phyloP scores from a whole-genome alignment of 306 rosid species.

The Cercis canadensis region DNA sequence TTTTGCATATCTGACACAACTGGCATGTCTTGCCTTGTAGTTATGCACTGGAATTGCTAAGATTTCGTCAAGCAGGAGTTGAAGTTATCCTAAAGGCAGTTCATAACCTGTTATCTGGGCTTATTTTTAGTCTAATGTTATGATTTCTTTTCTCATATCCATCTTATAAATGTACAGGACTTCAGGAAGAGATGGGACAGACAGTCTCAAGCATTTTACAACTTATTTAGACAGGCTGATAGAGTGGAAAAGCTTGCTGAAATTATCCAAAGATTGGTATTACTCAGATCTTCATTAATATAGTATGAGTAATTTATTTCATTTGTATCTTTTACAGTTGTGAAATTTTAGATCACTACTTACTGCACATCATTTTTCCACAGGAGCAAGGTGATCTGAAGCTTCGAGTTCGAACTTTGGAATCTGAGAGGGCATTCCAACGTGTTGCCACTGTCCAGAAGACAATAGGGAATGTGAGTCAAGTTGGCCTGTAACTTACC shows the following conservation, averaged over 20 bases:
- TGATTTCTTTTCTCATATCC: constrained; percentile 41
- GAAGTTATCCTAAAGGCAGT: constrained; percentile 88
- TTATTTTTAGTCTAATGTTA: constrained; percentile 27
- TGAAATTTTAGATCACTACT: constrained; percentile 25
- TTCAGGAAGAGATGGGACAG: constrained; percentile 86
- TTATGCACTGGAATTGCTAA: constrained; percentile 93
- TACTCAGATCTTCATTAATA: constrained; percentile 16
- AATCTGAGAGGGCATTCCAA: constrained; percentile 97
- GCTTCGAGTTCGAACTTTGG: constrained; percentile 94
- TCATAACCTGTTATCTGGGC: constrained; percentile 19
- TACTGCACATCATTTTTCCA: constrained; percentile 29
- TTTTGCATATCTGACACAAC: constrained; percentile 37
- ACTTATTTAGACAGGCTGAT: constrained; percentile 97
- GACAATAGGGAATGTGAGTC: constrained; percentile 91
- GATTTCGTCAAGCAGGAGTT: constrained; percentile 95
- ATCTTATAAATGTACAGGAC: constrained; percentile 64
- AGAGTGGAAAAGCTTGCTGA: constrained; percentile 94
- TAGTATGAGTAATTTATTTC: constrained; percentile 34
- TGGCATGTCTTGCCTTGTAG: constrained; percentile 57
- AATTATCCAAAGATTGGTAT: constrained; percentile 80
- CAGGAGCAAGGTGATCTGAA: constrained; percentile 99
- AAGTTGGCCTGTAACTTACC: constrained; percentile 33
- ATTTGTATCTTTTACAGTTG: constrained; percentile 35
- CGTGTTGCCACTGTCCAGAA: constrained; percentile 93
- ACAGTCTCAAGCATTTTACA: constrained; percentile 87